phyloP scores from a whole-genome alignment of 805 yeast genomes.

The Clavispora phyllophila region DNA sequence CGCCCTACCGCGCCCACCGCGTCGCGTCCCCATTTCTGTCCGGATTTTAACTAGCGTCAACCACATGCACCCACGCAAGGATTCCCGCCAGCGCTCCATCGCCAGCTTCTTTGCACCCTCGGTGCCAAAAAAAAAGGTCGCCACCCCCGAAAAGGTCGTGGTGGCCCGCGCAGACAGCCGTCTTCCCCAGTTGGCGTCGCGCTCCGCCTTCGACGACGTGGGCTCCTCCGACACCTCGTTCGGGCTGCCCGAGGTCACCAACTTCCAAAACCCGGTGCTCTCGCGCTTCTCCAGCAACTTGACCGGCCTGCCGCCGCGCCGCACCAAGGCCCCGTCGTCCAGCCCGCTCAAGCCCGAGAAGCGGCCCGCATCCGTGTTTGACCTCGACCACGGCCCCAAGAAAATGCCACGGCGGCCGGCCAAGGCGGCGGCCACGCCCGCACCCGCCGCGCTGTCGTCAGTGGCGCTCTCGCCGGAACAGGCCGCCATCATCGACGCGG shows the following conservation, averaged over 20 bases:
- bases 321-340: constrained; percentile 6
- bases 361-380: constrained; percentile 17
- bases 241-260: constrained; percentile 33
- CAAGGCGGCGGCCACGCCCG: not conserved
- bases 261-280: constrained; percentile 31
- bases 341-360: constrained; percentile 13
- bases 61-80: constrained; percentile 3
- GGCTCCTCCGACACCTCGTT: constrained; percentile 29
- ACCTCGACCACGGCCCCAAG: constrained; percentile 20
- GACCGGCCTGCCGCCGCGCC: constrained; percentile 16
- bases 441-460: constrained; percentile 5
- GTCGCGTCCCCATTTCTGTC: not conserved
- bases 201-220: constrained; percentile 14
- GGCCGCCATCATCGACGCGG: constrained; percentile 42
- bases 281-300: constrained; percentile 7
- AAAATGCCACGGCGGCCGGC: constrained; percentile 15
- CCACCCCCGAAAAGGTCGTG: constrained; percentile 3
- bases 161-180: constrained; percentile 1
- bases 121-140: not conserved
- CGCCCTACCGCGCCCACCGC: not conserved
- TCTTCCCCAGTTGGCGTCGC: constrained; percentile 6
- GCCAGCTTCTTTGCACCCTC: constrained; percentile 22
- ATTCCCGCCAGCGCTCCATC: constrained; percentile 20
- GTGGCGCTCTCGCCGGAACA: constrained; percentile 38
- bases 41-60: not conserved